Conservation (phyloP, 1,284 basidiomycete species). For the Leccinum pallidistipes region DNA sequence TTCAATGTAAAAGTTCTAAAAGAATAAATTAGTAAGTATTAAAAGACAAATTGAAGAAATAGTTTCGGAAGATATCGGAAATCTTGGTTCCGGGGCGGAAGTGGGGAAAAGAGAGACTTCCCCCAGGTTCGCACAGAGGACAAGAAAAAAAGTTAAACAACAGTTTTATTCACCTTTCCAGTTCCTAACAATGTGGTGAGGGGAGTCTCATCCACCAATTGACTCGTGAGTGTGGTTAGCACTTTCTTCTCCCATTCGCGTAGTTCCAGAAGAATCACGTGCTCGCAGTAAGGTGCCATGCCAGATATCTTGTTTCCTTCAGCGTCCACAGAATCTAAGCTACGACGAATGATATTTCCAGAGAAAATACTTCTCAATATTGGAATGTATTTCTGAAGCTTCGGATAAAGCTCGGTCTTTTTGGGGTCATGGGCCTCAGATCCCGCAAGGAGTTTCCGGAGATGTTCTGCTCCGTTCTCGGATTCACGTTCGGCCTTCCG, state of each 20-base stretch:
- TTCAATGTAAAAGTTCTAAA: not conserved
- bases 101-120: too few relatives aligned
- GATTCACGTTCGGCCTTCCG: not conserved
- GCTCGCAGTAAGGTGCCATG: not conserved
- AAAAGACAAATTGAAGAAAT: not conserved
- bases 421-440: not conserved
- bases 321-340: not conserved
- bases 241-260: not conserved
- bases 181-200: not conserved
- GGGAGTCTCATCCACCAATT: not conserved
- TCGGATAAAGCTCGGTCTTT: not conserved
- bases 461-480: not conserved
- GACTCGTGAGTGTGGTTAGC: not conserved
- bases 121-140: not conserved
- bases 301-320: not conserved
- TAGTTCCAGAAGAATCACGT: not conserved
- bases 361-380: not conserved
- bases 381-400: not conserved
- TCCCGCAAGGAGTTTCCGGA: not conserved
- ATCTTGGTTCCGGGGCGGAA: too few relatives aligned
- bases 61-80: too few relatives aligned
- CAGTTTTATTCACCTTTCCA: not conserved
- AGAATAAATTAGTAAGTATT: not conserved
- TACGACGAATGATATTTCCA: not conserved
- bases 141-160: not conserved